These are phyloP conservation scores for Cyberlindnera euphorbiae DNA, from an alignment of 805 yeast species.

Conservation along the genomic window DNA sequence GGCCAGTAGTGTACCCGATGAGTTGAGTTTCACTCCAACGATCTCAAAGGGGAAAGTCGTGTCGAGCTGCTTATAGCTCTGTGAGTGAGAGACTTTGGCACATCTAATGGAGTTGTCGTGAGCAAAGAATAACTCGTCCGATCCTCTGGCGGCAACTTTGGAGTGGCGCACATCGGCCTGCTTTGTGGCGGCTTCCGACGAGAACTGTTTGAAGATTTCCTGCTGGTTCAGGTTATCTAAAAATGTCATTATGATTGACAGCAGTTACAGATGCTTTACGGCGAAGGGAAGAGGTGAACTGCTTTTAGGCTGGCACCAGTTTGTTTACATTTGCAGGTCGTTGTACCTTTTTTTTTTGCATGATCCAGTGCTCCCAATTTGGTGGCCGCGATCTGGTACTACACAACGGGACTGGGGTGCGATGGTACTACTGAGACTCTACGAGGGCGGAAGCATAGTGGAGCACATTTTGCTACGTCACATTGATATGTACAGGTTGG, in stretches of 20 bases:
- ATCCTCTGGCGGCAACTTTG: slow-evolving; percentile 16
- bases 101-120: slow-evolving; percentile 17
- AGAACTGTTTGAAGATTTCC: slow-evolving; percentile 7
- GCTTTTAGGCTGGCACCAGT: too few relatives aligned
- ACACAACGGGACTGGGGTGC: too few relatives aligned
- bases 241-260: slow-evolving; percentile 7
- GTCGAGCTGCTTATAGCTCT: slow-evolving; percentile 12
- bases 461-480: too few relatives aligned
- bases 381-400: too few relatives aligned
- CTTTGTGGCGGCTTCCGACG: background rate
- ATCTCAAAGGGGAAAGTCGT: slow-evolving; percentile 27
- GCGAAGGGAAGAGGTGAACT: too few relatives aligned
- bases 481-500: slow-evolving; percentile 8
- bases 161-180: slow-evolving; percentile 10
- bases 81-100: slow-evolving; percentile 7
- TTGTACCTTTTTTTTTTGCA: too few relatives aligned
- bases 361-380: too few relatives aligned
- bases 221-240: slow-evolving; percentile 7
- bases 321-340: background rate
- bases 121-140: slow-evolving; percentile 20
- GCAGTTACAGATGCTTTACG: too few relatives aligned
- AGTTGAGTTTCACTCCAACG: slow-evolving; percentile 33
- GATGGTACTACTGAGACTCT: too few relatives aligned
- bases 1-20: slow-evolving; percentile 39
- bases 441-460: too few relatives aligned